These are phyloP conservation scores for Neonectria ditissima DNA, from an alignment of 2,329 filamentous ascomycete species.

Conservation along the genomic window DNA sequence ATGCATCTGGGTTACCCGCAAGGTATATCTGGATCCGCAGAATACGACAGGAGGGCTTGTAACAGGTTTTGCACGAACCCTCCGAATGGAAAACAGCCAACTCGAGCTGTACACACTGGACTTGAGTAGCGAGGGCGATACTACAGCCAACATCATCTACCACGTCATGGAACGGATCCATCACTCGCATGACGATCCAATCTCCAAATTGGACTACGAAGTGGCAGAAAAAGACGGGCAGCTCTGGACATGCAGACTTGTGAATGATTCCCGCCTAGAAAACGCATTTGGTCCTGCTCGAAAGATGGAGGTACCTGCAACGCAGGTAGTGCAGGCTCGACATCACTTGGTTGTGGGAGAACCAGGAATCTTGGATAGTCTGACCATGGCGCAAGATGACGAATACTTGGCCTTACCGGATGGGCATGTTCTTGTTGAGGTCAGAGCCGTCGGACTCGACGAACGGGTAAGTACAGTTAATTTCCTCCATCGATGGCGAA, in stretches of 20 bases:
- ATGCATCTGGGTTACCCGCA: conserved; percentile 39
- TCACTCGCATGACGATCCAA: conserved; percentile 38
- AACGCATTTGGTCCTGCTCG: conserved; percentile 38
- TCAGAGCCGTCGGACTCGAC: conserved; percentile 36
- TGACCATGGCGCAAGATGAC: conserved; percentile 37
- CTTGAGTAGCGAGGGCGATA: conserved; percentile 33
- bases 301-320: conserved; percentile 26
- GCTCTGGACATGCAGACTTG: conserved; percentile 41
- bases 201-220: conserved; percentile 39
- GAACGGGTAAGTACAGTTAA: conserved; percentile 31
- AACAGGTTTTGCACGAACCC: conserved; percentile 38
- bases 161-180: conserved; percentile 36
- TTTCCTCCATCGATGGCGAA: neutral
- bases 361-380: conserved; percentile 38
- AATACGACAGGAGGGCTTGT: conserved; percentile 39
- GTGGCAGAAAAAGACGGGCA: conserved; percentile 40
- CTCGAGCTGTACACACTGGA: conserved; percentile 39
- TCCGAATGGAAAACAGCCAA: conserved; percentile 37
- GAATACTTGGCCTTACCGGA: neutral
- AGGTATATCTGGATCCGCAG: conserved; percentile 38
- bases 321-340: conserved; percentile 21
- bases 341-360: conserved; percentile 36
- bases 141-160: conserved; percentile 24
- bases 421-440: conserved; percentile 38
- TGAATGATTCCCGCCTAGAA: conserved; percentile 32